Conservation (phyloP, 805 yeast species). For the Wickerhamiella azymoides region DNA sequence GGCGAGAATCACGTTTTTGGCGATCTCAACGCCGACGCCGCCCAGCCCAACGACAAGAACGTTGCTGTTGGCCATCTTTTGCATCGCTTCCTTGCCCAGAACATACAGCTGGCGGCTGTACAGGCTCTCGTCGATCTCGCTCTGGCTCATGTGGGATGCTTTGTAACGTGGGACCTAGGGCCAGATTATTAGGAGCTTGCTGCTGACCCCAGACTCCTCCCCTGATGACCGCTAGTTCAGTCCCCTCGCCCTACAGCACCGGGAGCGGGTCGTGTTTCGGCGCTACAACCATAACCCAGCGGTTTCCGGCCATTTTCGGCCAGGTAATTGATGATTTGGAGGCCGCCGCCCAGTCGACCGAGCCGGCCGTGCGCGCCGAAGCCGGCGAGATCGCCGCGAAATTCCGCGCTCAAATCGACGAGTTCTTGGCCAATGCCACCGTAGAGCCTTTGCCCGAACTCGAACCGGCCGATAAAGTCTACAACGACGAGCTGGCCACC, state of each 20-base stretch:
- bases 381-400: constrained; percentile 28
- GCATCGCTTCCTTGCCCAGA: constrained; percentile 95
- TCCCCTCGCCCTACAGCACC: constrained; percentile 47
- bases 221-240: too few relatives aligned
- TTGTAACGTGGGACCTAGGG: too few relatives aligned
- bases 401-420: constrained; percentile 31
- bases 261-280: constrained; percentile 72
- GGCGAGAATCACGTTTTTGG: constrained; percentile 90
- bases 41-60: constrained; percentile 82
- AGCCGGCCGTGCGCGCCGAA: constrained; percentile 11
- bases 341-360: constrained; percentile 18
- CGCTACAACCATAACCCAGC: constrained; percentile 52
- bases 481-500: constrained; percentile 40
- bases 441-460: constrained; percentile 32
- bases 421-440: constrained; percentile 23
- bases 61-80: constrained; percentile 85
- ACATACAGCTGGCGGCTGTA: constrained; percentile 94
- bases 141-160: neutral
- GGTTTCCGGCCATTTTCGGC: constrained; percentile 79
- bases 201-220: too few relatives aligned
- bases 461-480: constrained; percentile 34
- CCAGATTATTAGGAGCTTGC: too few relatives aligned
- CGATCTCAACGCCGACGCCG: constrained; percentile 92
- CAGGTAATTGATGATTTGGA: constrained; percentile 53
- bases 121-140: constrained; percentile 70